phyloP scores from a whole-genome alignment of 257 asterid genomes.

The Galeopsis tetrahit region DNA sequence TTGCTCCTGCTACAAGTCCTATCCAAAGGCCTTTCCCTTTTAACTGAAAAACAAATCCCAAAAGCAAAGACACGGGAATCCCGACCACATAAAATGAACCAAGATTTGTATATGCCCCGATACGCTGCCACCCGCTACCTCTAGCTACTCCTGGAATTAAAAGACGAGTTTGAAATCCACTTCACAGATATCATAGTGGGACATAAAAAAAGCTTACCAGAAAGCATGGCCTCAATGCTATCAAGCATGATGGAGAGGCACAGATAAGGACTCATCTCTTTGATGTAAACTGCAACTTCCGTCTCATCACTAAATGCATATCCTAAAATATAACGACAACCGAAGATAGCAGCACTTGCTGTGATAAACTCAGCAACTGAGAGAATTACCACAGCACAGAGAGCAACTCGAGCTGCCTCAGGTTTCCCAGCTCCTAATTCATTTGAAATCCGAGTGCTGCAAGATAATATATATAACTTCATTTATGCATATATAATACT shows the following conservation, averaged over 20 bases:
- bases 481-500: no score
- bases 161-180: no score
- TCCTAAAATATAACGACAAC: background rate
- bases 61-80: background rate
- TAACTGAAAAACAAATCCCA: background rate
- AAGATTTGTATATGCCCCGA: background rate
- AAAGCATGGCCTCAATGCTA: background rate
- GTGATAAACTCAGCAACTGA: background rate
- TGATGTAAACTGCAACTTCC: background rate
- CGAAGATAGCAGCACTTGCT: background rate
- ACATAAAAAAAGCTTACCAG: background rate
- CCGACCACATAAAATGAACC: slow-evolving; percentile 12
- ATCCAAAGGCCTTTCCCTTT: slow-evolving; percentile 20
- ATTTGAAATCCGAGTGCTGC: slow-evolving; percentile 18
- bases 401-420: background rate
- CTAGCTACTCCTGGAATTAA: slow-evolving; percentile 8
- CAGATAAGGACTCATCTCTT: background rate
- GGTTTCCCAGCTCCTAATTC: slow-evolving; percentile 22
- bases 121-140: slow-evolving; percentile 21
- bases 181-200: background rate
- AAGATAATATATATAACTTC: background rate
- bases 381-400: background rate
- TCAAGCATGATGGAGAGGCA: slow-evolving; percentile 1
- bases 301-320: background rate
- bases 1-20: background rate